Evolutionary conservation across 202 grass and related monocot species (phyloP).

Genomic region (Cymbopogon flexuosus): DNA sequence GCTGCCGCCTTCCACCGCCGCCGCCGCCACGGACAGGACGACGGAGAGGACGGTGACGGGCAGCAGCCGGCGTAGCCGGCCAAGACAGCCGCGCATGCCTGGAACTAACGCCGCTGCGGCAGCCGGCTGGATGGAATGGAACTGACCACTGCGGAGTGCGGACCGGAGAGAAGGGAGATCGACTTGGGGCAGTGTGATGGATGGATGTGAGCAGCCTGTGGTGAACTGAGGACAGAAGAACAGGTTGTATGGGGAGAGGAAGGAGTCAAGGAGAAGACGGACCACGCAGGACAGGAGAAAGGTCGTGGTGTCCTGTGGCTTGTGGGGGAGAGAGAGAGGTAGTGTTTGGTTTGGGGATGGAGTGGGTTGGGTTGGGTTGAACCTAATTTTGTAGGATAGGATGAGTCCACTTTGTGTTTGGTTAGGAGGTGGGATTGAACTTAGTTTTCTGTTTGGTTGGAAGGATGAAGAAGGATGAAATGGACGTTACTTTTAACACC

Average conservation of each 20-base stretch:
- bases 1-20: too few species aligned
- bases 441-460: too few species aligned
- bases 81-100: neutral
- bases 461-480: too few species aligned
- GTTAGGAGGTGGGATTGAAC: too few species aligned
- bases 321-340: neutral
- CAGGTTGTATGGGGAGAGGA: neutral
- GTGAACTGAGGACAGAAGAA: neutral
- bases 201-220: neutral
- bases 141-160: fast-evolving
- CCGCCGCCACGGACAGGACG: neutral
- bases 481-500: too few species aligned
- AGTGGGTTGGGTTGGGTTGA: too few species aligned
- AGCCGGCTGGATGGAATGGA: neutral
- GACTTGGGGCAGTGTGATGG: neutral
- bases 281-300: neutral
- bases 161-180: neutral
- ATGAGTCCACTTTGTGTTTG: too few species aligned
- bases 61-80: neutral
- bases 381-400: too few species aligned
- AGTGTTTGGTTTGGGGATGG: too few species aligned
- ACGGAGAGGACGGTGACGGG: neutral
- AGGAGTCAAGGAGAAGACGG: too few species aligned
- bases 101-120: neutral
- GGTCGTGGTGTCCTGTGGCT: neutral